These are phyloP conservation scores for Phialemonium atrogriseum DNA, from an alignment of 2,329 filamentous ascomycete species.

Conservation along the genomic window DNA sequence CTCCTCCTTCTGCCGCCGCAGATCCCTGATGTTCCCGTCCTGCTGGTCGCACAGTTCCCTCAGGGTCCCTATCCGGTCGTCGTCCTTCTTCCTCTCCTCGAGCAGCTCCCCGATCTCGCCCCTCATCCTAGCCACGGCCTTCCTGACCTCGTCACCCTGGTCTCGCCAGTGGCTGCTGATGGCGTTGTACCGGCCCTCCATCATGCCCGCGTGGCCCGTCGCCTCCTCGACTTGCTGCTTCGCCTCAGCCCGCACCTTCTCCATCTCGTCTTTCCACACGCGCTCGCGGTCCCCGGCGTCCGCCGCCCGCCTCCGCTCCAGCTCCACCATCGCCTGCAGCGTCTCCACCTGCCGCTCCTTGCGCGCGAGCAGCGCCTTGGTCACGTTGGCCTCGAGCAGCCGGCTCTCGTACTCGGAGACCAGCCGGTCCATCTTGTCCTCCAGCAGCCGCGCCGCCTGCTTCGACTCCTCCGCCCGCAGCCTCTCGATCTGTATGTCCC, in stretches of 20 bases:
- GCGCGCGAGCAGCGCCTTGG: conserved; percentile 60
- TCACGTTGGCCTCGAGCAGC: conserved; percentile 61
- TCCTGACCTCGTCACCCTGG: conserved; percentile 53
- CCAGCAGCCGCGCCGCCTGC: conserved; percentile 56
- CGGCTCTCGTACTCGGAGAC: conserved; percentile 61
- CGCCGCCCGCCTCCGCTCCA: conserved; percentile 53
- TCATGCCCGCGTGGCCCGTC: conserved; percentile 53
- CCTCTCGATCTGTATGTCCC: conserved; percentile 61
- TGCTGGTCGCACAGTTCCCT: conserved; percentile 67
- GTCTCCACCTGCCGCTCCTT: conserved; percentile 70
- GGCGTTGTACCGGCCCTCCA: conserved; percentile 62
- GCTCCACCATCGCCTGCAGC: conserved; percentile 53
- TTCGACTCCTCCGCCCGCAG: conserved; percentile 62
- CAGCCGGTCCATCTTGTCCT: conserved; percentile 64
- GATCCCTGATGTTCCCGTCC: conserved; percentile 55
- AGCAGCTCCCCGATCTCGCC: conserved; percentile 46
- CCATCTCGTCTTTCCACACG: conserved; percentile 55
- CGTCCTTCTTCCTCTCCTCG: conserved; percentile 49
- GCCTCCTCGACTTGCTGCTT: conserved; percentile 59
- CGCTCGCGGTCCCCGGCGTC: conserved; percentile 52
- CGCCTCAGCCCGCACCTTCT: conserved; percentile 50
- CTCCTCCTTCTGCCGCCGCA: conserved; percentile 52
- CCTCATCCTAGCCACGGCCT: conserved; percentile 38
- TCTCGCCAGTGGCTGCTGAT: conserved; percentile 60
- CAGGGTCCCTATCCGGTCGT: conserved; percentile 55